Base-by-base conservation (phyloP, 331 rosid species). In the Malus hybrid region DNA sequence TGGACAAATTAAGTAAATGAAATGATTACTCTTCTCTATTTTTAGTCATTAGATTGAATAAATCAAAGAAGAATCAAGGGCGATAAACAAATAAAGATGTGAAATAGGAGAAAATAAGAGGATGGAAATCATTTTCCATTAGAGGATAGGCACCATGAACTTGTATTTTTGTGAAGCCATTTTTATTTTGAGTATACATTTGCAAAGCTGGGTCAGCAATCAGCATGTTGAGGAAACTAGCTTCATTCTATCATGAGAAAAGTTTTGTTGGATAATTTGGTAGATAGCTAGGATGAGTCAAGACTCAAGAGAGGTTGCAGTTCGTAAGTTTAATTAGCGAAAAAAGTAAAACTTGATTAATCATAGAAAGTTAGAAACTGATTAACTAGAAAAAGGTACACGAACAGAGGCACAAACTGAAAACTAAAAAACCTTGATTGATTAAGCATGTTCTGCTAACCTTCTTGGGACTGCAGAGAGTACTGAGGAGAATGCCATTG, bases 391-490 rank as follows among this genome's bases (percentile, higher is more conserved):
- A 48, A 64, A 75, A 52, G 29, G 6, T 6, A 22, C 56, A 65
- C 28, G 10, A 9, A n/a, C 1, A 14, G 2, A 29, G 10, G 39
- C 44, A 29, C 50, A 33, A 16, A 33, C 48, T 6, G 7, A 18
- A 4, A 20, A 34, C 13, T 16, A 16, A 5, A n/a, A 10, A 66
- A 34, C 28, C 10, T 48, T 6, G 59, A 22, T 44, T 32, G 18
- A 36, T 67, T 14, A 31, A 65, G 32, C 73, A 67, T 36, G 7
- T 5, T n/a, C 16, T 7, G 7, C 75, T 60, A 7, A 77, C 80
- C 76, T 70, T 70, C 76, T 77, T 15, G 76, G 4, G 63, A 77
- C 65, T 14, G 64, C 56, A 1, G 71, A 70, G 70, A 70, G 8
- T 20, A 50, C 5, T 20, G 76, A 71, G 32, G 67, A 7, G 65